These are phyloP conservation scores for Solanum piurae DNA, from an alignment of 257 asterid species.

Conservation along the genomic window DNA sequence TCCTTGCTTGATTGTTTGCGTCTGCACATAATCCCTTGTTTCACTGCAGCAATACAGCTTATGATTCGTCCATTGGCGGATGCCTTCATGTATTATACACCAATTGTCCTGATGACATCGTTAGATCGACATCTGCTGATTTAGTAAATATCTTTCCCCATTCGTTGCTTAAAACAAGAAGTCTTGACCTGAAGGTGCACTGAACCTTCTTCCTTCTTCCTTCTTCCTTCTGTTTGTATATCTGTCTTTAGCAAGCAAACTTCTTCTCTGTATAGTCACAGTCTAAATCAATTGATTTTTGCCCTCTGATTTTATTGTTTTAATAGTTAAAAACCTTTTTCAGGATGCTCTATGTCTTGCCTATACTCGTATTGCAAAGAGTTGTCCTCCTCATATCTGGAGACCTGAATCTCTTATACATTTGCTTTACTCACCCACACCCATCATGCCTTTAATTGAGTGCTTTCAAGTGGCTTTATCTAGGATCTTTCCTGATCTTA, in stretches of 20 bases:
- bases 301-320: background rate
- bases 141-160: conserved; percentile 44
- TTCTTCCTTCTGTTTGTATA: background rate
- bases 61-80: conserved; percentile 73
- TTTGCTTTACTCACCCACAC: conserved; percentile 53
- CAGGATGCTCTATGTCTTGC: conserved; percentile 83
- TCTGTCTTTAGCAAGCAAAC: background rate
- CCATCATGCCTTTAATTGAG: conserved; percentile 40
- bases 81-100: conserved; percentile 70
- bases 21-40: conserved; percentile 11
- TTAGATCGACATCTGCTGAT: conserved; percentile 70
- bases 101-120: conserved; percentile 60
- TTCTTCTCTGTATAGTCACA: background rate
- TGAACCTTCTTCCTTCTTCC: background rate
- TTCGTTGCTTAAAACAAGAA: conserved; percentile 59
- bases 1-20: conserved; percentile 5
- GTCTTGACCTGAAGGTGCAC: conserved; percentile 77
- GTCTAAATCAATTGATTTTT: background rate
- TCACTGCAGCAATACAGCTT: conserved; percentile 51
- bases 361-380: conserved; percentile 59
- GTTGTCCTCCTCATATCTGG: conserved; percentile 75
- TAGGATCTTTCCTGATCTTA: conserved; percentile 47
- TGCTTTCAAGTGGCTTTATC: conserved; percentile 71
- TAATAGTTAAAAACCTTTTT: background rate
- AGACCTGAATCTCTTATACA: conserved; percentile 70